phyloP scores from a whole-genome alignment of 2,329 filamentous ascomycete species.

The Mycosphaerella sp. region DNA sequence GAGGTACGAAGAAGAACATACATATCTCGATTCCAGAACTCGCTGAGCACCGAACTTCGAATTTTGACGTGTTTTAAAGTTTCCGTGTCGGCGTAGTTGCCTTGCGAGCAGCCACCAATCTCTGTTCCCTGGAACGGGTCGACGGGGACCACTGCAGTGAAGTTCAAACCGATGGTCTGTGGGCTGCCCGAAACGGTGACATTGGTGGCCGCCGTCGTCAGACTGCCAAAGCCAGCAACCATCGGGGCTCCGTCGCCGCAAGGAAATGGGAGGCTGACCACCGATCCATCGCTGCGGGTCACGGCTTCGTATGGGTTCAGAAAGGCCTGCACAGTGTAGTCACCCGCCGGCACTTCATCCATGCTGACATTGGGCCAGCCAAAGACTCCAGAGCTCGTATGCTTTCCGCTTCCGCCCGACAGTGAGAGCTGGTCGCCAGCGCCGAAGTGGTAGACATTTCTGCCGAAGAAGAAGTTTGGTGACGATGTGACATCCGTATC shows the following conservation, averaged over 20 bases:
- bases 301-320: conserved; percentile 34
- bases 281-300: conserved; percentile 35
- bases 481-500: conserved; percentile 35
- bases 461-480: conserved; percentile 35
- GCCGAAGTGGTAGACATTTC: conserved; percentile 32
- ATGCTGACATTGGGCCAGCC: conserved; percentile 34
- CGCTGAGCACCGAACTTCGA: conserved; percentile 33
- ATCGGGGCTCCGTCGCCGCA: conserved; percentile 34
- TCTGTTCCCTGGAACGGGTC: conserved; percentile 31
- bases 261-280: conserved; percentile 33
- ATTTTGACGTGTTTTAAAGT: conserved; percentile 36
- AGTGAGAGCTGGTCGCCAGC: conserved; percentile 22
- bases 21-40: conserved; percentile 33
- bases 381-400: conserved; percentile 29
- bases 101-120: conserved; percentile 36
- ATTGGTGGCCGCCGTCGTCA: conserved; percentile 25
- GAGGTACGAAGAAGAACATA: neutral
- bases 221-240: conserved; percentile 31
- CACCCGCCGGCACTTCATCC: conserved; percentile 28
- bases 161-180: conserved; percentile 31
- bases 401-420: conserved; percentile 27
- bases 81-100: conserved; percentile 35
- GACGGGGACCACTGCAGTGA: conserved; percentile 28
- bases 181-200: conserved; percentile 26
- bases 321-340: conserved; percentile 35